phyloP scores from a whole-genome alignment of 306 rosid species.

The Trifolium subterraneum region DNA sequence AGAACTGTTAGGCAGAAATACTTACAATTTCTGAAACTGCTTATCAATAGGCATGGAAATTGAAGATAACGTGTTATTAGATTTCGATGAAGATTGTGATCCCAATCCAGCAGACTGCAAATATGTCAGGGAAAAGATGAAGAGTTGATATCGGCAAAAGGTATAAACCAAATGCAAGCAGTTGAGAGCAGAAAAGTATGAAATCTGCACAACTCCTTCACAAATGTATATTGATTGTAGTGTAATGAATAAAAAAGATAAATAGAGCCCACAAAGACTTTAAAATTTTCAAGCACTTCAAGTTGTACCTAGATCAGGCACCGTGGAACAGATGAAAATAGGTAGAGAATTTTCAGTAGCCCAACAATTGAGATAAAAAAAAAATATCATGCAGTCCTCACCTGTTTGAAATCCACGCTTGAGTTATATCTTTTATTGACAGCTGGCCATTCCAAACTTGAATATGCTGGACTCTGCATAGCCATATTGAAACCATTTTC shows the following conservation, averaged over 20 bases:
- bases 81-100: conserved; percentile 70
- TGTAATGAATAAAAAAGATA: neutral
- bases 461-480: conserved; percentile 47
- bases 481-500: conserved; percentile 47
- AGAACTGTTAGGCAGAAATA: conserved; percentile 38
- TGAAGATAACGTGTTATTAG: conserved; percentile 52
- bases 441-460: conserved; percentile 62
- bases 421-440: conserved; percentile 50
- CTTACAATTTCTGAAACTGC: conserved; percentile 86
- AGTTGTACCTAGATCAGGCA: conserved; percentile 26
- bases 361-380: conserved; percentile 16
- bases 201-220: conserved; percentile 33
- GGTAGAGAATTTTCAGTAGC: conserved; percentile 14
- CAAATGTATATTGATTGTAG: conserved; percentile 3
- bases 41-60: conserved; percentile 61
- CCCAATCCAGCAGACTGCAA: conserved; percentile 65
- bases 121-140: conserved; percentile 16
- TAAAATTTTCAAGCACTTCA: conserved; percentile 27
- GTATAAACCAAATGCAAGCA: conserved; percentile 33
- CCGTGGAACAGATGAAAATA: conserved; percentile 12
- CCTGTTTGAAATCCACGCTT: conserved; percentile 59
- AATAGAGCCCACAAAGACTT: neutral
- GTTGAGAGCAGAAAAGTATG: conserved; percentile 19
- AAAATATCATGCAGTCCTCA: conserved; percentile 32
- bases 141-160: conserved; percentile 22